Percentiles rank a stretch among this genome's conserved stretches.
Conservation (phyloP, 2,329 filamentous ascomycete genomes). For the Pyrenophora seminiperda region DNA sequence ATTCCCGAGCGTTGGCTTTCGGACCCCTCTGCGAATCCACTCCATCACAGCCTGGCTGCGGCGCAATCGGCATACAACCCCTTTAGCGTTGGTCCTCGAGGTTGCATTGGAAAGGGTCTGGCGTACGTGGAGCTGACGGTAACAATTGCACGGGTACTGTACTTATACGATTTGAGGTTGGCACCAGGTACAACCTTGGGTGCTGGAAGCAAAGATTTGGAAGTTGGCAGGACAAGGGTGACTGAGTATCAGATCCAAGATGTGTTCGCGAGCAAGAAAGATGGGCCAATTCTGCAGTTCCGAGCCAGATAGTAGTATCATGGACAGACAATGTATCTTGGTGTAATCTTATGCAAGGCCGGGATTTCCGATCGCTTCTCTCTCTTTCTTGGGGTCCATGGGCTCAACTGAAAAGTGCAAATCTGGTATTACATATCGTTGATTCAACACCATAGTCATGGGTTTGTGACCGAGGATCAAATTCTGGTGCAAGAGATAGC, state of each 20-base stretch:
- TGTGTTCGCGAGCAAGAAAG: slow-evolving; percentile 74
- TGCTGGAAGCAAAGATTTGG: slow-evolving; percentile 38
- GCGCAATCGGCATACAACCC: slow-evolving; percentile 75
- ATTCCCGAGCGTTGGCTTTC: slow-evolving; percentile 47
- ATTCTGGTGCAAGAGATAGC: too few relatives aligned
- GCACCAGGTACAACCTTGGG: slow-evolving; percentile 42
- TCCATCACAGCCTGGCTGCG: slow-evolving; percentile 33
- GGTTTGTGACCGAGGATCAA: too few relatives aligned
- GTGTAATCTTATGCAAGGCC: not conserved
- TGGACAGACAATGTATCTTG: not conserved
- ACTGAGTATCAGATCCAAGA: slow-evolving; percentile 72
- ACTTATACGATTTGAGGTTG: slow-evolving; percentile 61
- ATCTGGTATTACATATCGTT: too few relatives aligned
- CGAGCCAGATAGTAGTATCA: slow-evolving; percentile 20
- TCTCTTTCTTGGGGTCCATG: too few relatives aligned
- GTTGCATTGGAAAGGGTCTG: slow-evolving; percentile 73
- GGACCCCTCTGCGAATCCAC: slow-evolving; percentile 37
- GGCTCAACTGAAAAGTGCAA: too few relatives aligned
- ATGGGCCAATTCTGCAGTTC: slow-evolving; percentile 70
- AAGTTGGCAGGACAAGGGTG: slow-evolving; percentile 38
- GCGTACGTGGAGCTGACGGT: slow-evolving; percentile 71
- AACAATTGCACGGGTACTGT: slow-evolving; percentile 66
- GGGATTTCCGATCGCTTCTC: too few relatives aligned
- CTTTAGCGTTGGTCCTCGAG: slow-evolving; percentile 71
- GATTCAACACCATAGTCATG: too few relatives aligned